Percentiles rank a stretch among this genome's conserved stretches.
phyloP scores from a whole-genome alignment of 1,284 basidiomycete species.

The Puccinia horiana region DNA sequence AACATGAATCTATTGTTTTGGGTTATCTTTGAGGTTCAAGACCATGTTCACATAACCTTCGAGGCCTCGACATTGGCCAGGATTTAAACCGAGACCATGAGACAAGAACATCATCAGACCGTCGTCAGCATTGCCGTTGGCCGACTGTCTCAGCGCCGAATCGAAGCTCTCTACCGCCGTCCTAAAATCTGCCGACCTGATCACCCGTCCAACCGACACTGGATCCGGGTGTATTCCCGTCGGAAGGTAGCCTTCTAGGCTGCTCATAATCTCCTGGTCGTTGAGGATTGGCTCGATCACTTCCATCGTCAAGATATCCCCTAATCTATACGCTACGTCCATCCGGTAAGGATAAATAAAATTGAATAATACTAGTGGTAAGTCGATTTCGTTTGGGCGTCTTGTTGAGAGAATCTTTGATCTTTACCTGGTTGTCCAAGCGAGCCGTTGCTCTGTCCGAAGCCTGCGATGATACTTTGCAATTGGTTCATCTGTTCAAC shows the following conservation, averaged over 20 bases:
- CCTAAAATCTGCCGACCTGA: constrained; percentile 18
- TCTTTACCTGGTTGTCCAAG: constrained; percentile 4
- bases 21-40: background rate
- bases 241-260: constrained; percentile 51
- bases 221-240: constrained; percentile 38
- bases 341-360: background rate
- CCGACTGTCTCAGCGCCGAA: constrained; percentile 3
- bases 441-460: background rate
- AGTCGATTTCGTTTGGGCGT: background rate
- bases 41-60: constrained; percentile 24
- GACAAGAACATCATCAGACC: constrained; percentile 32
- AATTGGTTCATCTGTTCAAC: constrained; percentile 46
- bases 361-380: no score
- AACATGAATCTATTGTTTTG: background rate
- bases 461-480: constrained; percentile 26
- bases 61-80: constrained; percentile 11
- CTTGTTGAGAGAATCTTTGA: background rate
- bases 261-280: constrained; percentile 48
- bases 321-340: constrained; percentile 13
- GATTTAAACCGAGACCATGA: constrained; percentile 28
- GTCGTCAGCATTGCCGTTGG: constrained; percentile 5
- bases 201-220: constrained; percentile 8
- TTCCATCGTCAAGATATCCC: constrained; percentile 27
- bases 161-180: constrained; percentile 9
- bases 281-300: constrained; percentile 21